phyloP scores from a whole-genome alignment of 106 monocot genomes.

The Alisma plantagoaquatica region DNA sequence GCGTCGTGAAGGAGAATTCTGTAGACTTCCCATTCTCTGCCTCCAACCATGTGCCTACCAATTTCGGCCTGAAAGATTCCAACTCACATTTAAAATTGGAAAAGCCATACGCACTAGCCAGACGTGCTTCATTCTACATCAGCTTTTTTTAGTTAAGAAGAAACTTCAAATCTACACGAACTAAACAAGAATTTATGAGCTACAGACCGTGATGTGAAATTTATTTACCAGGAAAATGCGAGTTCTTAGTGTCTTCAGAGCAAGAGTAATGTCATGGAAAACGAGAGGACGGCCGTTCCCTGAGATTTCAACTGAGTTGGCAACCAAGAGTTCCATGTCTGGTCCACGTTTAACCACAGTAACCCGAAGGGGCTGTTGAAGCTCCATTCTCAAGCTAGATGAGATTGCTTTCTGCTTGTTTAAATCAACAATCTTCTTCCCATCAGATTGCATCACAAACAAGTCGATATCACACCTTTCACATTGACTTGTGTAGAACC shows the following conservation, averaged over 20 bases:
- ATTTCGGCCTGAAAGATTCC: conserved; percentile 56
- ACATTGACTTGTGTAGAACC: conserved; percentile 47
- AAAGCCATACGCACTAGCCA: no score
- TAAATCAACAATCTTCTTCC: conserved; percentile 70
- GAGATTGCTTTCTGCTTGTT: conserved; percentile 55
- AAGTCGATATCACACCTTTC: conserved; percentile 66
- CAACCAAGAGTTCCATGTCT: conserved; percentile 74
- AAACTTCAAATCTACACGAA: neutral
- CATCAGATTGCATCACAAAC: conserved; percentile 78
- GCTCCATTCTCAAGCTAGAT: conserved; percentile 51
- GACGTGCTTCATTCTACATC: no score
- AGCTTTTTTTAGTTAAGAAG: neutral
- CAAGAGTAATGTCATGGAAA: conserved; percentile 82
- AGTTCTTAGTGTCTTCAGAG: conserved; percentile 50
- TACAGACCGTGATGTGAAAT: no score
- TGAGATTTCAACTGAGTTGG: conserved; percentile 76
- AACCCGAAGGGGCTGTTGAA: conserved; percentile 54
- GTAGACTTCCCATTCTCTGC: conserved; percentile 91
- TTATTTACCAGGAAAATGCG: conserved; percentile 85
- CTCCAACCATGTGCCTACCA: conserved; percentile 54
- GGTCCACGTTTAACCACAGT: conserved; percentile 56
- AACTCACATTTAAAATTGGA: neutral
- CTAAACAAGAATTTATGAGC: neutral
- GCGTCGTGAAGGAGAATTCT: conserved; percentile 66
- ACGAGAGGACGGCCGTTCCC: conserved; percentile 83